These are phyloP conservation scores for Primulina huaijiensis DNA, from an alignment of 257 asterid species.

Conservation along the genomic window DNA sequence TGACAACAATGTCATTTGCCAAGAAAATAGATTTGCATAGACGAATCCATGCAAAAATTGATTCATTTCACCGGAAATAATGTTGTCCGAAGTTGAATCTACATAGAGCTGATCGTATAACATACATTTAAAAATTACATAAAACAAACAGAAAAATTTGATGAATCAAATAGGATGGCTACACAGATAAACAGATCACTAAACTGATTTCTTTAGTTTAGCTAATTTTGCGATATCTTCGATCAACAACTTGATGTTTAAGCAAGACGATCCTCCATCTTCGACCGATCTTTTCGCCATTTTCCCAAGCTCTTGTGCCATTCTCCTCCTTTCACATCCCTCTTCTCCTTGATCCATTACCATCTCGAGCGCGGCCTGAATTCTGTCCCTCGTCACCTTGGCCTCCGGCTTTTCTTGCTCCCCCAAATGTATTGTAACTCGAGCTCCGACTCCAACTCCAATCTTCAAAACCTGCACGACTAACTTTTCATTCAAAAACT, in stretches of 20 bases:
- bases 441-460: conserved; percentile 32
- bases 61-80: no score
- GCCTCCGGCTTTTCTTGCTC: conserved; percentile 20
- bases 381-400: conserved; percentile 24
- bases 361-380: conserved; percentile 23
- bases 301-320: conserved; percentile 21
- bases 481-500: conserved; percentile 41
- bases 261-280: conserved; percentile 28
- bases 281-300: conserved; percentile 27
- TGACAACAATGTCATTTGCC: no score
- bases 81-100: no score
- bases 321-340: conserved; percentile 28
- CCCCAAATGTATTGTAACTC: conserved; percentile 18
- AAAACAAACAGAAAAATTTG: no score
- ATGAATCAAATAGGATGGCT: no score
- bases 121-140: no score
- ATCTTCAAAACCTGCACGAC: conserved; percentile 24
- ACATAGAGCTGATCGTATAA: no score
- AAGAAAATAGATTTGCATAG: no score
- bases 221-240: conserved; percentile 28
- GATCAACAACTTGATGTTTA: conserved; percentile 19
- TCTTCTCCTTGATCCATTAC: conserved; percentile 26
- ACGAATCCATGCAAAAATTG: no score
- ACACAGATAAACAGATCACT: not conserved
- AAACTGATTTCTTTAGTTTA: not conserved